Evolutionary conservation across 768 basidiomycete genomes (phyloP).

Genomic region (Suillus weaverae): DNA sequence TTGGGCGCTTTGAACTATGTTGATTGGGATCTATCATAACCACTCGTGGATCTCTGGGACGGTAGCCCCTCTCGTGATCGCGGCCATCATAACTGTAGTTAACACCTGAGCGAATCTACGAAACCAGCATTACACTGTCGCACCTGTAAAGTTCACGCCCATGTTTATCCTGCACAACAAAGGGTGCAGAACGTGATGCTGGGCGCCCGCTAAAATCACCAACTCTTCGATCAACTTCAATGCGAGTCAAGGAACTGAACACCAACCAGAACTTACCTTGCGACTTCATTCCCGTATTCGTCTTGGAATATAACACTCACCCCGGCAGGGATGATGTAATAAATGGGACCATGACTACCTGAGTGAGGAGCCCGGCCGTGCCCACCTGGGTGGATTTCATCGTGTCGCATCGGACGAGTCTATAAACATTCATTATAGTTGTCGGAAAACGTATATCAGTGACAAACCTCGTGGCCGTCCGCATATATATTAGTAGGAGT

Average conservation of each 20-base stretch:
- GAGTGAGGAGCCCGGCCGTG: conserved; percentile 20
- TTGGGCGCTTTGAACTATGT: conserved; percentile 12
- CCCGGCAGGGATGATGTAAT: conserved; percentile 67
- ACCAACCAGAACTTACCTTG: conserved; percentile 41
- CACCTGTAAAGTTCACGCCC: conserved; percentile 62
- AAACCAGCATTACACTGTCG: background rate
- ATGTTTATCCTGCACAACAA: conserved; percentile 58
- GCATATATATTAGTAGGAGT: conserved; percentile 33
- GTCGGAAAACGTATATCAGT: conserved; percentile 7
- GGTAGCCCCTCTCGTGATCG: conserved; percentile 23
- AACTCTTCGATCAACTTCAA: conserved; percentile 37
- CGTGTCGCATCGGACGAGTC: conserved; percentile 26
- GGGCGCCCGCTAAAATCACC: conserved; percentile 46
- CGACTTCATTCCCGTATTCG: conserved; percentile 60
- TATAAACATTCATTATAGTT: conserved; percentile 8
- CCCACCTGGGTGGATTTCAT: conserved; percentile 23
- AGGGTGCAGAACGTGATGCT: conserved; percentile 38
- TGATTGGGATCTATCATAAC: conserved; percentile 25
- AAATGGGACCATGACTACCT: conserved; percentile 35
- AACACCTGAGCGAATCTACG: background rate
- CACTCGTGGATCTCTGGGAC: conserved; percentile 27
- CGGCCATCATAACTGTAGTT: conserved; percentile 27
- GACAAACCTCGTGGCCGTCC: conserved; percentile 21
- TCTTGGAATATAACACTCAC: conserved; percentile 69
- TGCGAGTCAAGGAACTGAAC: background rate